Conservation (phyloP, 257 asterid genomes). For the Asclepias syriaca region DNA sequence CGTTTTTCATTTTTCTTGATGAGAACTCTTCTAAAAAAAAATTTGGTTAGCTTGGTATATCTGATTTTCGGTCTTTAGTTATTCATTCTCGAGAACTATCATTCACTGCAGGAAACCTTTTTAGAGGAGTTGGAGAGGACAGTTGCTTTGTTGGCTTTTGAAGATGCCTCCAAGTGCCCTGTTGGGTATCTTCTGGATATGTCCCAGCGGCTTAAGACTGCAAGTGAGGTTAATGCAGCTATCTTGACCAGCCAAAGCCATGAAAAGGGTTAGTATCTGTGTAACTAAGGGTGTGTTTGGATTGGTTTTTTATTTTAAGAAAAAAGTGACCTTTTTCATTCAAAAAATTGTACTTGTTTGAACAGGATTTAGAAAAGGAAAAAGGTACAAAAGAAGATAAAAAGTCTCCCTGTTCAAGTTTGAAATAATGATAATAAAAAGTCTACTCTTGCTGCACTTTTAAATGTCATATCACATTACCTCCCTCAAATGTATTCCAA, state of each 20-base stretch:
- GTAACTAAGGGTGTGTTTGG: background rate
- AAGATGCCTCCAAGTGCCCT: constrained; percentile 66
- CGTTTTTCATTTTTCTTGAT: background rate
- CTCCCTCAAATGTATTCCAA: too few relatives aligned
- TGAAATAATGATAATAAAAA: too few relatives aligned
- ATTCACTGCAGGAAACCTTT: constrained; percentile 50
- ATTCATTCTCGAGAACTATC: constrained; percentile 1
- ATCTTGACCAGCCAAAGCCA: constrained; percentile 85
- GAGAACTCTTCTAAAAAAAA: background rate
- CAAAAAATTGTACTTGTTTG: too few relatives aligned
- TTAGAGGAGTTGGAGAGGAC: constrained; percentile 84
- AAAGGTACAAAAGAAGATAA: too few relatives aligned
- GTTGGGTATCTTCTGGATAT: constrained; percentile 61
- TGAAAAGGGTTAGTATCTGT: constrained; percentile 62
- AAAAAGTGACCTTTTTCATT: too few relatives aligned
- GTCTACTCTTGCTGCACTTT: too few relatives aligned
- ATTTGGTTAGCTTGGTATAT: background rate
- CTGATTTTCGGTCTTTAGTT: background rate
- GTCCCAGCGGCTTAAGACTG: constrained; percentile 79
- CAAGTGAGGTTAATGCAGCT: constrained; percentile 83
- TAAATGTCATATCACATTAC: too few relatives aligned
- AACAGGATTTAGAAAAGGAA: too few relatives aligned
- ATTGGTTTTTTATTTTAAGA: too few relatives aligned
- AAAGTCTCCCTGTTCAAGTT: too few relatives aligned
- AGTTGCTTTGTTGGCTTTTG: constrained; percentile 73